Evolutionary conservation across 768 basidiomycete species (phyloP).

Genomic region (Lactifluus subvellereus): DNA sequence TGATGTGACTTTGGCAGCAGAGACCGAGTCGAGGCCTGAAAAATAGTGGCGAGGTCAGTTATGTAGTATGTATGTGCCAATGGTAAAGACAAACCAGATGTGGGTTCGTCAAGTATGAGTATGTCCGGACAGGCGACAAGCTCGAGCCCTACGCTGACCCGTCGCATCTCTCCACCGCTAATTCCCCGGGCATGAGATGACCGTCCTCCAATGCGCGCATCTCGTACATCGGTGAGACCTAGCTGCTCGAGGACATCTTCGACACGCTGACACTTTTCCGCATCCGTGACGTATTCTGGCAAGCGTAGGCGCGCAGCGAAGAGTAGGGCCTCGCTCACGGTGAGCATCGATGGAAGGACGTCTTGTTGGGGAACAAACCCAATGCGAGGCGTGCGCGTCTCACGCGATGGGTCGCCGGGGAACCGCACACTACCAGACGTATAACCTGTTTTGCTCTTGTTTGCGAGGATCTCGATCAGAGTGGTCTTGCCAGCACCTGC

Average conservation of each 20-base stretch:
- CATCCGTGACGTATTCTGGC: slow-evolving; percentile 59
- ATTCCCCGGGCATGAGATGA: slow-evolving; percentile 60
- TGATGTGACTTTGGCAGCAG: slow-evolving; percentile 37
- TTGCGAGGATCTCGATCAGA: slow-evolving; percentile 84
- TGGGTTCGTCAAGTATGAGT: slow-evolving; percentile 58
- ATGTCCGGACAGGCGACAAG: slow-evolving; percentile 57
- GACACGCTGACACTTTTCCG: slow-evolving; percentile 63
- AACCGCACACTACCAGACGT: slow-evolving; percentile 58
- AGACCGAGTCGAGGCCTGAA: slow-evolving; percentile 32
- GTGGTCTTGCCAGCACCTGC: slow-evolving; percentile 85
- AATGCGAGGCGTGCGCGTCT: slow-evolving; percentile 43
- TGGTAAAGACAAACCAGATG: slow-evolving; percentile 48
- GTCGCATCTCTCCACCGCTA: slow-evolving; percentile 62
- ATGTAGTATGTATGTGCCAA: slow-evolving; percentile 9
- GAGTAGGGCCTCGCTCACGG: slow-evolving; percentile 55
- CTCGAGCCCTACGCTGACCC: slow-evolving; percentile 52
- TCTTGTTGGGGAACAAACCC: slow-evolving; percentile 89
- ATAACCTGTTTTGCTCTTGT: slow-evolving; percentile 70
- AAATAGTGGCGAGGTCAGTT: slow-evolving; percentile 31
- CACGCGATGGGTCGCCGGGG: slow-evolving; percentile 36
- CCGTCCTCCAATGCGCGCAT: slow-evolving; percentile 66
- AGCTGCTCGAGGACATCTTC: slow-evolving; percentile 68
- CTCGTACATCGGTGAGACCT: slow-evolving; percentile 61
- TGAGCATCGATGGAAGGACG: slow-evolving; percentile 62
- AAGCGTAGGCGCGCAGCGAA: slow-evolving; percentile 85